A percentile compares a stretch with the other conserved stretches of the same genome.
Evolutionary conservation across 2,329 filamentous ascomycete genomes (phyloP).

Genomic region (Phyllosticta citrichinensis): DNA sequence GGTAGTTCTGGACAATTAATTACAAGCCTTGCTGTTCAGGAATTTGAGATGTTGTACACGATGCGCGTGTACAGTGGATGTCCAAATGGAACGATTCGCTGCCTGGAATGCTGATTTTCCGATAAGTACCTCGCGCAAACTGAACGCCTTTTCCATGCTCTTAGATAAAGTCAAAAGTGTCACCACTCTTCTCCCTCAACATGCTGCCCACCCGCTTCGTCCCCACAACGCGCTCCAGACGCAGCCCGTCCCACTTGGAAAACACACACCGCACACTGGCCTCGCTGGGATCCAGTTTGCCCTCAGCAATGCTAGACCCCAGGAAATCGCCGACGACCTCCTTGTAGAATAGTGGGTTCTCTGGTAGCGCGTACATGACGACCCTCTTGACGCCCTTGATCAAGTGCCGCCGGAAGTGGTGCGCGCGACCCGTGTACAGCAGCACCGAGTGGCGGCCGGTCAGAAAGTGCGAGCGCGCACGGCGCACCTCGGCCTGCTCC

Average conservation of each 20-base stretch:
- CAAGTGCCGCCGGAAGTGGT: constrained; percentile 86
- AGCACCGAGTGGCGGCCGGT: constrained; percentile 72
- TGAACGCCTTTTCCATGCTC: neutral
- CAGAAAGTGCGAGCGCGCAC: constrained; percentile 79
- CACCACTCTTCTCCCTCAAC: constrained; percentile 66
- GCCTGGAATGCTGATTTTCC: no score
- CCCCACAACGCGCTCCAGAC: constrained; percentile 80
- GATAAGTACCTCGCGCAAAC: no score
- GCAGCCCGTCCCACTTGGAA: constrained; percentile 80
- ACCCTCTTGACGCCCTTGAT: constrained; percentile 72
- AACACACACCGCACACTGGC: constrained; percentile 53
- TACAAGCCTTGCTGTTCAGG: no score
- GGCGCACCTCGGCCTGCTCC: constrained; percentile 63
- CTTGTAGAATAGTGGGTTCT: constrained; percentile 73
- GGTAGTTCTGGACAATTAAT: no score
- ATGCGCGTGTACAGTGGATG: no score
- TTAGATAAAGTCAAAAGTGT: constrained; percentile 76
- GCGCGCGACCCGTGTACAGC: constrained; percentile 88
- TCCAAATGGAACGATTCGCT: no score
- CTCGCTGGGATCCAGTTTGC: constrained; percentile 43
- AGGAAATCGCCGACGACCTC: constrained; percentile 65
- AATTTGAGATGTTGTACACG: no score
- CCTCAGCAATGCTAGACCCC: constrained; percentile 43
- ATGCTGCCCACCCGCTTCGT: constrained; percentile 71
- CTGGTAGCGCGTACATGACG: constrained; percentile 83